A percentile compares a stretch with the other conserved stretches of the same genome.
These are phyloP conservation scores for Fagus crenata DNA, from an alignment of 306 rosid genomes.

Conservation along the genomic window DNA sequence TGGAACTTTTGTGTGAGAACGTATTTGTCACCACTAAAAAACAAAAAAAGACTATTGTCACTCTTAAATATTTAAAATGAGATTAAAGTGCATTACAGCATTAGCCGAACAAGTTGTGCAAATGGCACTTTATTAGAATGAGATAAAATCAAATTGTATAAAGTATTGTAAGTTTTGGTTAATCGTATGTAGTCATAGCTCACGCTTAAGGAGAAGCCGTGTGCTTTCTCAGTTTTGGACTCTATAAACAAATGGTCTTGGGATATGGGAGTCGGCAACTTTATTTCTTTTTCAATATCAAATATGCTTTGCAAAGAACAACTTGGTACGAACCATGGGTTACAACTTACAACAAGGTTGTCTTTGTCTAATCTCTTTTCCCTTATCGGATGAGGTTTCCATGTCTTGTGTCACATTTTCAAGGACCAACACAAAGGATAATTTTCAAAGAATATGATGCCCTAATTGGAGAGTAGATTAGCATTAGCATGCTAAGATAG, in stretches of 20 bases:
- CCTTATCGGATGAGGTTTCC: background rate
- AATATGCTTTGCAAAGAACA: too few species aligned
- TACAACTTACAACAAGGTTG: background rate
- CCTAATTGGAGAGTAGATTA: background rate
- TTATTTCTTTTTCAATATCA: too few species aligned
- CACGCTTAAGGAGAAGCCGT: conserved; percentile 2
- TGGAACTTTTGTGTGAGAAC: background rate
- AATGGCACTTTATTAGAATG: background rate
- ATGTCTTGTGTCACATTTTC: background rate
- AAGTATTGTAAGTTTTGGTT: conserved; percentile 5
- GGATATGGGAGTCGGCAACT: conserved; percentile 9
- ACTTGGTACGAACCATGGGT: background rate
- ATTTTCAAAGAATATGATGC: background rate
- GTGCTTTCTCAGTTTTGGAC: background rate
- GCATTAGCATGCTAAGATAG: background rate
- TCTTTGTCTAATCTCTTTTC: background rate
- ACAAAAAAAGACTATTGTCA: background rate
- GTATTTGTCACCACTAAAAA: background rate
- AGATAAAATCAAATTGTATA: background rate
- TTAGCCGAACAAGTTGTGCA: too few species aligned
- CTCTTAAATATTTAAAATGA: too few species aligned
- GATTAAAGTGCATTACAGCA: too few species aligned
- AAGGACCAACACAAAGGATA: background rate
- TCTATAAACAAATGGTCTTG: background rate
- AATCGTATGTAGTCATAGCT: conserved; percentile 34